Percentiles rank a stretch among this genome's conserved stretches.
Evolutionary conservation across 306 rosid genomes (phyloP).

Genomic region (Medicago arabica): DNA sequence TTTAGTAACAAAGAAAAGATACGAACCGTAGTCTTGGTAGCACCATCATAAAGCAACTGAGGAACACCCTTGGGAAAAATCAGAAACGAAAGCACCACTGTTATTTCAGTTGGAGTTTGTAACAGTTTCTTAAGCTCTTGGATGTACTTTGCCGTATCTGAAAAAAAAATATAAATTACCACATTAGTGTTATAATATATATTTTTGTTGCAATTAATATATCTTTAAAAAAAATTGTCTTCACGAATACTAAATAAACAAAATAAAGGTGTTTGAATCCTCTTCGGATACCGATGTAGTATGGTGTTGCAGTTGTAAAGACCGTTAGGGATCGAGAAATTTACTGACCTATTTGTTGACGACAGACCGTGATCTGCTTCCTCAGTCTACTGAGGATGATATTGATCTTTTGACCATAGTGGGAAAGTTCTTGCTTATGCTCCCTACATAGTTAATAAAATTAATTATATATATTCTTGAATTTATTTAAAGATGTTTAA

Average conservation of each 20-base stretch:
- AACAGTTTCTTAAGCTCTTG: conserved; percentile 35
- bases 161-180: background rate
- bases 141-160: conserved; percentile 41
- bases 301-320: too few relatives aligned
- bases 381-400: conserved; percentile 59
- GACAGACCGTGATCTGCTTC: conserved; percentile 48
- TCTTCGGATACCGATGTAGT: too few relatives aligned
- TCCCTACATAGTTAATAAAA: conserved; percentile 33
- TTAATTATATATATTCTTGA: background rate
- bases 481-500: background rate
- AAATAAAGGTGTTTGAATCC: too few relatives aligned
- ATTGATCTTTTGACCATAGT: conserved; percentile 61
- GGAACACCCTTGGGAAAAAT: conserved; percentile 45
- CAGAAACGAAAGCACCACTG: conserved; percentile 48
- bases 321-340: background rate
- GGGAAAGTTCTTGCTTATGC: conserved; percentile 58
- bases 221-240: too few relatives aligned
- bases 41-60: conserved; percentile 58
- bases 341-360: conserved; percentile 55
- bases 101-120: conserved; percentile 52
- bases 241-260: background rate
- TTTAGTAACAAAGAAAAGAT: background rate
- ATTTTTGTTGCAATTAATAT: background rate
- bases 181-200: background rate
- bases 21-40: conserved; percentile 47